Evolutionary conservation across 2,329 filamentous ascomycete species (phyloP).

Genomic region (Pestalotiopsis sp.): DNA sequence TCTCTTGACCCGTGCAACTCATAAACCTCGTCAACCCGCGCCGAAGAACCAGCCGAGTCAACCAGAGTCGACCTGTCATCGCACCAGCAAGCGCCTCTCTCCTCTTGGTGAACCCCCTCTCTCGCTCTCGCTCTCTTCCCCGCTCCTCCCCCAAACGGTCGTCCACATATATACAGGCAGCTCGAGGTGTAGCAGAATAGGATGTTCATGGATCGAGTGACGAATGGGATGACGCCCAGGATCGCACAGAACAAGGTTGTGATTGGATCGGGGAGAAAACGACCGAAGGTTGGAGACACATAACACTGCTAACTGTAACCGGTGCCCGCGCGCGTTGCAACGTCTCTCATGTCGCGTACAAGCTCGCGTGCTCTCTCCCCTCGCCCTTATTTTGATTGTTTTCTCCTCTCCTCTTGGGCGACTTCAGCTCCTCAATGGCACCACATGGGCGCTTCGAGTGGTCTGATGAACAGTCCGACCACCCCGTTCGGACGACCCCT

Average conservation of each 20-base stretch:
- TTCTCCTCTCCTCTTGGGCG: background rate
- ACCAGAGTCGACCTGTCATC: background rate
- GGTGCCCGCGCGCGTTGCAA: background rate
- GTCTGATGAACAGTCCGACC: background rate
- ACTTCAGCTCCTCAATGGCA: background rate
- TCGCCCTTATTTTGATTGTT: background rate
- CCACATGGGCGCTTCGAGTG: background rate
- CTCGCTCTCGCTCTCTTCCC: background rate
- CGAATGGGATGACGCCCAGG: background rate
- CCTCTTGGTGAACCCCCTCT: background rate
- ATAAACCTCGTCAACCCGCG: background rate
- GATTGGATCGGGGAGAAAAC: constrained; percentile 2
- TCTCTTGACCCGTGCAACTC: background rate
- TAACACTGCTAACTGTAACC: background rate
- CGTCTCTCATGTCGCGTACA: background rate
- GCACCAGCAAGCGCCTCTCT: background rate
- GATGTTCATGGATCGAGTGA: background rate
- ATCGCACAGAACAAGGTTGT: background rate
- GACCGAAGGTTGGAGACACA: background rate
- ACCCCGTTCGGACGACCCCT: background rate
- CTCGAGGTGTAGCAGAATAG: background rate
- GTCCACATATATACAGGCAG: background rate
- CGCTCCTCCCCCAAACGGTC: background rate
- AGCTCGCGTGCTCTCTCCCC: background rate
- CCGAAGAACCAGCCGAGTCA: background rate